Evolutionary conservation across 176 grass and related monocot genomes (phyloP).

Genomic region (Triticum turgidum): DNA sequence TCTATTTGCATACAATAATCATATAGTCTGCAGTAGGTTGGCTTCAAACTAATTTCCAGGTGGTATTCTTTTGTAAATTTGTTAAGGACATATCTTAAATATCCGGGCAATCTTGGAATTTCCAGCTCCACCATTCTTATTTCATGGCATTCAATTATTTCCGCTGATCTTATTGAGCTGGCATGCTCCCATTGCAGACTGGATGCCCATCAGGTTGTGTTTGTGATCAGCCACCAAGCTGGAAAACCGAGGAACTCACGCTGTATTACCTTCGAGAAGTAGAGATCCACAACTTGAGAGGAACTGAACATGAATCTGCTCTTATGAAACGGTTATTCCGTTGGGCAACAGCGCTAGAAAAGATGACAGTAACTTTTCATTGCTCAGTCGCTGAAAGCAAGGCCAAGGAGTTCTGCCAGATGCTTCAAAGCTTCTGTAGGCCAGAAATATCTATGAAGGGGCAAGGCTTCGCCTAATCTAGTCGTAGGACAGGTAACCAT

Average conservation of each 20-base stretch:
- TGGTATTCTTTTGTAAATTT: neutral
- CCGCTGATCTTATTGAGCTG: neutral
- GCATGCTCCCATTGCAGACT: neutral
- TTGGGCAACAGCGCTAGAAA: slow-evolving; percentile 7
- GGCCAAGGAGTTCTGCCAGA: neutral
- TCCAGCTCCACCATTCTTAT: neutral
- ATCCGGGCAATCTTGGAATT: neutral
- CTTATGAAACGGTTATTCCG: neutral
- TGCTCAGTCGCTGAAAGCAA: neutral
- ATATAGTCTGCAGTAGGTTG: neutral
- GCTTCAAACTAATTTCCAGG: neutral
- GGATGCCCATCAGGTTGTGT: neutral
- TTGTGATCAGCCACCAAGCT: neutral
- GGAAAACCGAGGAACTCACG: neutral
- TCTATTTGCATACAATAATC: neutral
- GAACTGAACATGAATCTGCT: slow-evolving; percentile 8
- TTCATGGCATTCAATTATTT: neutral
- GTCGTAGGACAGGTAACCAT: too few species aligned
- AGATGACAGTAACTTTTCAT: neutral
- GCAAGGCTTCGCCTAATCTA: too few species aligned
- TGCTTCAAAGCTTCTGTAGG: neutral
- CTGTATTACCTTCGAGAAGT: neutral
- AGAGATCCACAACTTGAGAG: neutral
- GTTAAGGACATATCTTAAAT: neutral
- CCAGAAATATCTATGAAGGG: neutral